These are phyloP conservation scores for Cytospora piceicola DNA, from an alignment of 2,329 filamentous ascomycete species.

Conservation along the genomic window DNA sequence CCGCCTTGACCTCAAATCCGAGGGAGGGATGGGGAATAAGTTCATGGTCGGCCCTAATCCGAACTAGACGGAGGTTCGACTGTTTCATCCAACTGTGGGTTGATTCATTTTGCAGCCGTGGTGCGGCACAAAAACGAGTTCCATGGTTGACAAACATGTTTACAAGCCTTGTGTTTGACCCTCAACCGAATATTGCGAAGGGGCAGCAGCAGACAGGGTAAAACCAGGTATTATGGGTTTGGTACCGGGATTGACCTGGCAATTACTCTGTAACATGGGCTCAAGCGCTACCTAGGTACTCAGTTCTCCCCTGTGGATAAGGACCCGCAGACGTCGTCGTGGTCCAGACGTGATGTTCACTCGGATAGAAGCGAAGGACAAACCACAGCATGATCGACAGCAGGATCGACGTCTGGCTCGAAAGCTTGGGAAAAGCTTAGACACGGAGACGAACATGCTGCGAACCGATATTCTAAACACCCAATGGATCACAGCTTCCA, in stretches of 20 bases:
- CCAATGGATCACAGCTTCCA: too few relatives aligned
- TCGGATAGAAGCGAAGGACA: not conserved
- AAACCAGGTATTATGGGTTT: not conserved
- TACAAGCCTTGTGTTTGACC: not conserved
- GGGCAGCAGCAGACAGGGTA: not conserved
- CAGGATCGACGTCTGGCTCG: not conserved
- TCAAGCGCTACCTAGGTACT: not conserved
- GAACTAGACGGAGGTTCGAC: not conserved
- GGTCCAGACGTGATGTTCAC: not conserved
- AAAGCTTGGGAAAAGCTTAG: not conserved
- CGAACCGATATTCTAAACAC: too few relatives aligned
- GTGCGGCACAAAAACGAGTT: not conserved
- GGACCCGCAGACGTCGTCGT: not conserved
- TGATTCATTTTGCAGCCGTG: not conserved
- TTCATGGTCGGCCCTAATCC: not conserved
- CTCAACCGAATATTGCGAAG: not conserved
- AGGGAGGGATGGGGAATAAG: not conserved
- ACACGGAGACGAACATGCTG: too few relatives aligned
- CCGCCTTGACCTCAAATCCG: not conserved
- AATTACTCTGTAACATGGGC: not conserved
- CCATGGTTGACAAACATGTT: not conserved
- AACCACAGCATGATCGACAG: too few relatives aligned
- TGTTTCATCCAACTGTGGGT: not conserved
- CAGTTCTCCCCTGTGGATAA: not conserved
- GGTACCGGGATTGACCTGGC: not conserved